Base-by-base conservation (phyloP, 768 basidiomycete genomes). In the Mycena galericulata region DNA sequence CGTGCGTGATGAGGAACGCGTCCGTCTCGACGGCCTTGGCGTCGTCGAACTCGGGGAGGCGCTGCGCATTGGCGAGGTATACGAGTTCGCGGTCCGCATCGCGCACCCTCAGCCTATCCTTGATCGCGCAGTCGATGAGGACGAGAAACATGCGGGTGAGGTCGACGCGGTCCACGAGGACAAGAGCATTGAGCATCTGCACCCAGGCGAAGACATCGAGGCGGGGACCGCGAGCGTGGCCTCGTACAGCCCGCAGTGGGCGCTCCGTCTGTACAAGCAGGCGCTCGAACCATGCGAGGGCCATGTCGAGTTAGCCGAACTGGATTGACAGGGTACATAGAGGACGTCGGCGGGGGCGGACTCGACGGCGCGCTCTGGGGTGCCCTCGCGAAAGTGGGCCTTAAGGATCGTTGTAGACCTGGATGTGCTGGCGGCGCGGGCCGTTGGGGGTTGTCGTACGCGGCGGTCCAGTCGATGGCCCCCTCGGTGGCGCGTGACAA, bases 351-450 rank as follows among this genome's bases (percentile, higher is more conserved):
- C 0, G 81, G 82, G 1, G 92, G 92, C 79, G 3, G 95, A 77
- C 26, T 77, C 87, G 12, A 95, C 73, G 11, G 90, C 95, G 49
- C 85, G 86, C 24, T 87, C 88, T 0, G 91, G 85, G 56, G 88
- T 79, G 1, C 89, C 89, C 41, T 82, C 85, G 43, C 82, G 84
- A 82, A 96, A 91, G 77, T 93, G 91, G 0, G 89, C 85, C 53
- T 89, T 84, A 36, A 96, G 88, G 90, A 95, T 94, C 72, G 71
- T 93, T 92, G 88, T 89, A 95, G 2, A 90, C 80, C 41, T 81
- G 75, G 49, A 91, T 79, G 56, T 86, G 84, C 24, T 80, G 78
- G 32, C 77, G 75, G 67, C 78, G 62, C 24, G 76, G 56, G 62
- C 62, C 65, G n/a, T 74, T 59, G 41, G 72, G n/a, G 73, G 60